These are phyloP conservation scores for Trichoderma parareesei DNA, from an alignment of 495 filamentous ascomycete genomes.

Conservation along the genomic window DNA sequence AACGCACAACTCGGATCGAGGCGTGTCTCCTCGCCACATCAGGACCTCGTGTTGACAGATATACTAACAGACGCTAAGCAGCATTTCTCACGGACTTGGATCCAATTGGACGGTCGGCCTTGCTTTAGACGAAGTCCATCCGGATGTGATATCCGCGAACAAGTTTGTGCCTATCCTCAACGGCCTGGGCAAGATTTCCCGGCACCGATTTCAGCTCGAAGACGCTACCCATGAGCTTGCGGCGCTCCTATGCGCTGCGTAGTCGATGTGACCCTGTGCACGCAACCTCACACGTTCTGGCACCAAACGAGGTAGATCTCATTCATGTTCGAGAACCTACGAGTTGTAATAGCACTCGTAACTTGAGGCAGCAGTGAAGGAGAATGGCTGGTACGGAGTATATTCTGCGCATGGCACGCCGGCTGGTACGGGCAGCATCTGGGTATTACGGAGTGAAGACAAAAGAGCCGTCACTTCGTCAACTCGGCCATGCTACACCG, in stretches of 20 bases:
- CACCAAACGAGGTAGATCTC: too few species aligned
- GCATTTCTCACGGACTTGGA: neutral
- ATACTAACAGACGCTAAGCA: neutral
- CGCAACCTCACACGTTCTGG: neutral
- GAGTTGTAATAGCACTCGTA: too few species aligned
- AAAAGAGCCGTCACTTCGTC: neutral
- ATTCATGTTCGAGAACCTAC: too few species aligned
- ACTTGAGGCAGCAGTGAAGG: neutral
- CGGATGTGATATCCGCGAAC: neutral
- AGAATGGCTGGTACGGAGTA: neutral
- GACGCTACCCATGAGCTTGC: neutral
- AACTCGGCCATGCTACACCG: neutral
- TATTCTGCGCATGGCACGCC: neutral
- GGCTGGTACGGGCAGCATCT: neutral
- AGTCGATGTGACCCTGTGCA: neutral
- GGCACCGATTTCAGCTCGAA: neutral
- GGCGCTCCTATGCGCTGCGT: neutral
- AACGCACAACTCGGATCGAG: neutral
- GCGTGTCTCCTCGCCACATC: neutral
- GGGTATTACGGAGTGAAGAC: neutral
- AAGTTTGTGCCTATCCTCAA: neutral
- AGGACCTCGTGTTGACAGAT: neutral
- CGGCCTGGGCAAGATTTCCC: neutral
- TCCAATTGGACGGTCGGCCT: neutral
- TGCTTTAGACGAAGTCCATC: neutral